Base-by-base conservation (phyloP, 2,329 filamentous ascomycete species). In the Fusarium cicatricum region DNA sequence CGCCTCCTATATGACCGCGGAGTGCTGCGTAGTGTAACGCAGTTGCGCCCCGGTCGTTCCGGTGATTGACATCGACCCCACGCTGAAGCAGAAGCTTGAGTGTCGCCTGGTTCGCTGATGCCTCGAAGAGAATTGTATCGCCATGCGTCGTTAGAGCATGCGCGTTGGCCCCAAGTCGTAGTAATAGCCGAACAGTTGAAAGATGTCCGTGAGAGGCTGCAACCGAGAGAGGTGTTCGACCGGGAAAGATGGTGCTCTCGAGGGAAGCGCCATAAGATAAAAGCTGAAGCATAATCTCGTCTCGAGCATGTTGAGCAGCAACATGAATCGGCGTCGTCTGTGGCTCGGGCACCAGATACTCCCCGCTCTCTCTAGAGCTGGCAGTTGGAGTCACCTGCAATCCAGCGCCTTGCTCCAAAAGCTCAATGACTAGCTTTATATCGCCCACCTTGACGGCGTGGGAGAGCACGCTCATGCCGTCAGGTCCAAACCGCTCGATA, bases 391-490 rank as follows among this genome's bases (percentile, higher is more conserved):
- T 34, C 45, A 62, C 33, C 14, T 55, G 56, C 50, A 70, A 53
- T 23, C 67, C 55, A 12, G 63, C 66, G 12, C 67, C 67, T 28
- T 51, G 54, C 19, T 68, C 58, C 3, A 69, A 52, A n/a, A 69
- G 54, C 11, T 54, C 50, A 38, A 58, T 63, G 11, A 69, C 66
- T 5, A 70, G 46, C 15, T 60, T 55, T 28, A 64, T 26, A 11
- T 69, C 63, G 8, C 65, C 64, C 15, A 65, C 49, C 32, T 68
- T 68, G 21, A 71, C 68, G 15, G 67, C 68, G 38, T 71, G 64
- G 17, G 66, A 61, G 17, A 71, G 64, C 32, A 71, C 69, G 38
- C 66, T 67, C 65, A 71, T 69, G 11, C 66, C 68, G 26, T 69
- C 67, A 16, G 55, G 55, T 1, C 67, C 67, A 16, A 69, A 55